Percentiles rank a stretch among this genome's conserved stretches.
Conservation (phyloP, 2,329 filamentous ascomycete species). For the Biscogniauxia sp. region DNA sequence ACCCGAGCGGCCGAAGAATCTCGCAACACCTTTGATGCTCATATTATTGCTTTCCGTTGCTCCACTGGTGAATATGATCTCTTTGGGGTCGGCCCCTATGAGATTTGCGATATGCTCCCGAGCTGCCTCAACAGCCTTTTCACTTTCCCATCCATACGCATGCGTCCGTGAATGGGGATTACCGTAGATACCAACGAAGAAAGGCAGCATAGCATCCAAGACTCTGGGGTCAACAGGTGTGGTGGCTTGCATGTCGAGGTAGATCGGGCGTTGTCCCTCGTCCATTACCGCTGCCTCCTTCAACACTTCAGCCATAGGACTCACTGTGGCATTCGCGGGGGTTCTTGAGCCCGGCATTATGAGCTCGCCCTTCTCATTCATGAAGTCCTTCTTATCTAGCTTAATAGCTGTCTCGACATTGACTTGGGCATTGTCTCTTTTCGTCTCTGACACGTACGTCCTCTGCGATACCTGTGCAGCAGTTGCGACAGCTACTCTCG, state of each 20-base stretch:
- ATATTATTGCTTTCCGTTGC: conserved; percentile 99
- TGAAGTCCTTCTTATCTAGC: conserved; percentile 81
- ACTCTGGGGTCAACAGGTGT: conserved; percentile 94
- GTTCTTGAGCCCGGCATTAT: conserved; percentile 57
- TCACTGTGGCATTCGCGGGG: conserved; percentile 68
- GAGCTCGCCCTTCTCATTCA: conserved; percentile 42
- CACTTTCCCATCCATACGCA: conserved; percentile 97
- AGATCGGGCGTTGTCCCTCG: conserved; percentile 88
- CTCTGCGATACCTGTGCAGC: conserved; percentile 39
- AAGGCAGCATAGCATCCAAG: conserved; percentile 94
- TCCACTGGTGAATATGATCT: conserved; percentile 98
- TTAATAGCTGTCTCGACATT: conserved; percentile 80
- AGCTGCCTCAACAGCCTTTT: conserved; percentile 87
- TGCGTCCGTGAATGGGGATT: conserved; percentile 98
- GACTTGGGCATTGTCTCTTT: conserved; percentile 76
- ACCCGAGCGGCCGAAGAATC: conserved; percentile 87
- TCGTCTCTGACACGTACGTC: conserved; percentile 81
- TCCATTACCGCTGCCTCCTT: conserved; percentile 93
- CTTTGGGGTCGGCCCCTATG: conserved; percentile 92
- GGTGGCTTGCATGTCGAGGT: conserved; percentile 97
- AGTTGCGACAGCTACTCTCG: conserved; percentile 33
- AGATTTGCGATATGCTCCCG: conserved; percentile 78
- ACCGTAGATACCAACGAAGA: conserved; percentile 87
- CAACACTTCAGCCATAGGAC: conserved; percentile 80
- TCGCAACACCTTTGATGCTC: conserved; percentile 96